phyloP scores from a whole-genome alignment of 2,329 filamentous ascomycete genomes.

The Corinectria fuckeliana region DNA sequence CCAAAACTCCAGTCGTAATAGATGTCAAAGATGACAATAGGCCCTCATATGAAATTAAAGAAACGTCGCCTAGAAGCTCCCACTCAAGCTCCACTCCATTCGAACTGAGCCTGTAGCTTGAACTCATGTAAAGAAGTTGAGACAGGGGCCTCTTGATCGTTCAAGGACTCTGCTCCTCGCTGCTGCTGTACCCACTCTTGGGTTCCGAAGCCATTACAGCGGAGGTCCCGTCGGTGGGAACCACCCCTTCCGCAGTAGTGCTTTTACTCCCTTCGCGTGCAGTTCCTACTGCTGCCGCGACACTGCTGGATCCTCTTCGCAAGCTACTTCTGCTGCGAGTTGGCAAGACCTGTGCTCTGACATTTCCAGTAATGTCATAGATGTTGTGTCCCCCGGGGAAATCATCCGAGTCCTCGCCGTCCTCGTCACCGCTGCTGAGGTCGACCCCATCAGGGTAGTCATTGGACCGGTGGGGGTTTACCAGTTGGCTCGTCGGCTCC shows the following conservation, averaged over 20 bases:
- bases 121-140: neutral
- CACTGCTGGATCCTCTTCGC: constrained; percentile 39
- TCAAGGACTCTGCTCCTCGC: constrained; percentile 40
- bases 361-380: constrained; percentile 35
- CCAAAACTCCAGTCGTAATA: constrained; percentile 6
- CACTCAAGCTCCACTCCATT: too few species aligned
- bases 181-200: constrained; percentile 48
- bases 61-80: neutral
- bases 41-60: neutral
- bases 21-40: constrained; percentile 1
- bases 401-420: constrained; percentile 48
- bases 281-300: constrained; percentile 42
- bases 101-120: neutral
- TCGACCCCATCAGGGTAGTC: constrained; percentile 50
- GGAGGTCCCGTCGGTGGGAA: constrained; percentile 44
- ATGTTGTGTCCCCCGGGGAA: constrained; percentile 41
- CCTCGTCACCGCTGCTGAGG: constrained; percentile 50
- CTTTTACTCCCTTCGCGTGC: constrained; percentile 42
- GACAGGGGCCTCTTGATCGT: neutral
- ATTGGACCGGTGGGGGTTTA: constrained; percentile 48
- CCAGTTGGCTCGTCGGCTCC: constrained; percentile 42
- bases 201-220: constrained; percentile 49
- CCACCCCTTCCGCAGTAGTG: constrained; percentile 35
- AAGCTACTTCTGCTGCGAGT: constrained; percentile 24
- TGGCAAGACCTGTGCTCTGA: constrained; percentile 21